These are phyloP conservation scores for Fusarium sp. DNA, from an alignment of 2,329 filamentous ascomycete genomes.

Conservation along the genomic window DNA sequence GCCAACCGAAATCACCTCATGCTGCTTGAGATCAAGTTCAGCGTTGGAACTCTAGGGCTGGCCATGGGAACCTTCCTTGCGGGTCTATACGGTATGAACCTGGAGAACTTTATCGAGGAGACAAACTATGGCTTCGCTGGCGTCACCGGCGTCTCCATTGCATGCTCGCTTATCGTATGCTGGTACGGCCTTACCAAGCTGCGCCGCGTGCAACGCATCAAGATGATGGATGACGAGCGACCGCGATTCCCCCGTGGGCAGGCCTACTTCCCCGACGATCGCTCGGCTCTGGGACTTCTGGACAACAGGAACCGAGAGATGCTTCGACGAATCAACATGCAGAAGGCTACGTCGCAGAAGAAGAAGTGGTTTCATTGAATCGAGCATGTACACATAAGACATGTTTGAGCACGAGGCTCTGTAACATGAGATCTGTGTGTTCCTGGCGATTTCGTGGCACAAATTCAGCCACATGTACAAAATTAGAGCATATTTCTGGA, in stretches of 20 bases:
- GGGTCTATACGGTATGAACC: constrained; percentile 99
- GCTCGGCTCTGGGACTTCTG: constrained; percentile 62
- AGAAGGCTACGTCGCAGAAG: constrained; percentile 57
- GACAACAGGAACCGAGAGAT: constrained; percentile 68
- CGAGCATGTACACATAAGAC: not conserved
- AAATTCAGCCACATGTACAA: constrained; percentile 32
- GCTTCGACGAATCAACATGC: constrained; percentile 64
- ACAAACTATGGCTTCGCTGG: constrained; percentile 85
- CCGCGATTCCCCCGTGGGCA: constrained; percentile 55
- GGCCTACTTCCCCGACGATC: constrained; percentile 54
- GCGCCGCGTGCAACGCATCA: constrained; percentile 86
- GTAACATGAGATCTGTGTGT: constrained; percentile 27
- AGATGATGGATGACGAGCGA: constrained; percentile 74
- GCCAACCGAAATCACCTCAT: constrained; percentile 98
- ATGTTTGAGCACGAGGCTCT: constrained; percentile 22
- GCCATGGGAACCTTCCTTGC: constrained; percentile 95
- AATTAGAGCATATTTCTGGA: constrained; percentile 32
- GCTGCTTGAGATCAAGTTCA: constrained; percentile 96
- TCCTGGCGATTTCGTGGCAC: constrained; percentile 30
- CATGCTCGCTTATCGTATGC: constrained; percentile 82
- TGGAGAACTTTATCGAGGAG: constrained; percentile 98
- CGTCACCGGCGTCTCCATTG: constrained; percentile 77
- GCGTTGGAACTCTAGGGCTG: constrained; percentile 92
- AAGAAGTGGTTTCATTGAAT: constrained; percentile 49
- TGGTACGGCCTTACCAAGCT: constrained; percentile 87